A percentile compares a stretch with the other conserved stretches of the same genome.
Evolutionary conservation across 768 basidiomycete species (phyloP).

Genomic region (Russula dissimulans): DNA sequence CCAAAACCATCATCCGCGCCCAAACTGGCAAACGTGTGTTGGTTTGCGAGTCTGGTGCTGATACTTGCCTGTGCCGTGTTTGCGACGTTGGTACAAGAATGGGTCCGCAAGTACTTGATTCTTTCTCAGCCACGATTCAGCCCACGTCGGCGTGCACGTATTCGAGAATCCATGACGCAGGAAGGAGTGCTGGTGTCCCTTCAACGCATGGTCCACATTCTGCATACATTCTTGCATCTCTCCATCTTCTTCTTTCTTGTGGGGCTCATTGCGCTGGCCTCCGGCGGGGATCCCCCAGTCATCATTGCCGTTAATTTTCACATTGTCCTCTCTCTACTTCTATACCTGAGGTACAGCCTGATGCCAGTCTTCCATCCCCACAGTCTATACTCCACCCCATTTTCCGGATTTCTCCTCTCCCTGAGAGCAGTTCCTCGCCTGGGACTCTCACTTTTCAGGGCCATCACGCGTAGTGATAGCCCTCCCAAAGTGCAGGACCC

Average conservation of each 20-base stretch:
- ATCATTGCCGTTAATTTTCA: neutral
- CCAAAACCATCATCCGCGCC: neutral
- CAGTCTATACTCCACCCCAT: neutral
- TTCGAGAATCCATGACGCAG: neutral
- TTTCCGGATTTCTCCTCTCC: neutral
- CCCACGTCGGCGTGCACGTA: neutral
- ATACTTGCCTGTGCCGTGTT: neutral
- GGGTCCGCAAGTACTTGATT: neutral
- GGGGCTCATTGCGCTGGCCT: neutral
- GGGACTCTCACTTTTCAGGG: neutral
- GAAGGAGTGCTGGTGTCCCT: neutral
- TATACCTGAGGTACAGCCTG: neutral
- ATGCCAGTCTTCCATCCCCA: neutral
- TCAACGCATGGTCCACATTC: neutral
- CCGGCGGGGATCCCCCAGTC: neutral
- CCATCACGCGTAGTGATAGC: neutral
- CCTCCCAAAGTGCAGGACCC: no score
- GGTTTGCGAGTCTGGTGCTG: constrained; percentile 1
- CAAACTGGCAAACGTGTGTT: neutral
- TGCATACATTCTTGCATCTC: neutral
- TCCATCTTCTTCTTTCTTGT: neutral
- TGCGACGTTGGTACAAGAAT: constrained; percentile 3
- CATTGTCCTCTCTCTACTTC: neutral
- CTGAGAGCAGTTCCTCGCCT: neutral
- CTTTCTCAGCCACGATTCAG: neutral